Evolutionary conservation across 768 basidiomycete genomes (phyloP), one percentile per base, ranked within the genome.

Genomic region (Leucocoprinus birnbaumii): DNA sequence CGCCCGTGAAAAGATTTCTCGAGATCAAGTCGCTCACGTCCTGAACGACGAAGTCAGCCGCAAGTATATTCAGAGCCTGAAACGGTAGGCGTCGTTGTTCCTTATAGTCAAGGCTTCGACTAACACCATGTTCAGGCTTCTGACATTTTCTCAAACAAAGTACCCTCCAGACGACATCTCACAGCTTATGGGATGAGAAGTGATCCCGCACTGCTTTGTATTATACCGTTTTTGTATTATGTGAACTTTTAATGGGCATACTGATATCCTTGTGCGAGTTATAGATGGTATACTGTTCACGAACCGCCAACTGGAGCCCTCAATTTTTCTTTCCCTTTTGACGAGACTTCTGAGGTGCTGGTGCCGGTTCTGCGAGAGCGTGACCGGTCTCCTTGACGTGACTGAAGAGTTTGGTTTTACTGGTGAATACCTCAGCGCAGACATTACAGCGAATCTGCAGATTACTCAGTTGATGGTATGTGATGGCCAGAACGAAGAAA

Each of bases 1-100:
- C 0, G 97, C 96, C 1, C 87, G 95, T 59, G 96, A 99, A 71
- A 98, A 98, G 74, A 99, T 99, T 57, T 94, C 92, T 13, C 86
- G 89, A 37, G 95, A 98, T 68, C 92, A 95, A 67, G 94, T 99
- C 7, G 97, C 96, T 0, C 97, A 99, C 69, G 97, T 98, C 2
- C 68, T 99, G 56, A 99, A 99, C 67, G 97, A 99, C 64, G 97
- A 99, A 83, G 93, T 98, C 65, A 94, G 92, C 64, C 82, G 97
- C 58, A 99, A 98, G 71, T 99, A 98, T 66, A 98, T 99, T 55
- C 97, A 98, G 72, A 97, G 93, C 67, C 68, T 98, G 51, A 98
- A 98, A 73, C 74, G 95, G 94, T 92, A 61, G n/a, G 75, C 61
- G 26, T 27, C 22, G 25, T n/a, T 8, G 16, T 8, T 16, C 16